Evolutionary conservation across 164 flowering plant species (phyloP), one percentile per base, ranked within the genome.

Genomic region (Aristolochia contorta): DNA sequence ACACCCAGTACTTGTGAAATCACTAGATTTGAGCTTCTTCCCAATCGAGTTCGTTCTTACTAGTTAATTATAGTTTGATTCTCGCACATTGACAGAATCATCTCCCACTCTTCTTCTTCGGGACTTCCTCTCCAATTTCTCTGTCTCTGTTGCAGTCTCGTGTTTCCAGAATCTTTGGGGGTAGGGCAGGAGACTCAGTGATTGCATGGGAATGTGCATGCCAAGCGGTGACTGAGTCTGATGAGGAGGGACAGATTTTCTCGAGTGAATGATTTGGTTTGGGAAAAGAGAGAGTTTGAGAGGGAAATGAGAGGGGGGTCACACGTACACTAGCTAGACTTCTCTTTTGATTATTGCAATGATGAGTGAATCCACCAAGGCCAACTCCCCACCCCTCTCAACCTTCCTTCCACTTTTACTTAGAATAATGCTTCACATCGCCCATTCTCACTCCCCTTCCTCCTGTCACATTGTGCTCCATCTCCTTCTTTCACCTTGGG

Each of bases 171-270:
- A n/a, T 60, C 47, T 0, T 50, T 50, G 22, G 22, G 1, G 9
- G 22, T 18, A n/a, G n/a, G n/a, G 54, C 22, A 16, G 22, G 22
- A 19, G 22, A 50, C 20, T 50, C 12, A n/a, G 56, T 33, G 47
- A 30, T 70, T 80, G 75, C 82, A 83, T 82, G 86, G 63, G 70
- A 16, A 60, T 67, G 62, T 83, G 80, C 77, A 23, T 23, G 30
- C 27, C 30, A 22, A 53, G 56, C 14, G 27, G 23, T 25, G 58
- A n/a, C 72, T 71, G 54, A 18, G 53, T 56, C 56, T 64, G 79
- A 58, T 64, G 79, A 58, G 65, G 64, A 74, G 84, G 62, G 90
- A 84, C 90, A 80, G 78, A 82, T 75, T 71, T 84, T 84, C 89
- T 59, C 64, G 70, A 43, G 72, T 8, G 58, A 77, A 84, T 84